Percentiles rank a stretch among this genome's conserved stretches.
Conservation (phyloP, 2,329 filamentous ascomycete species). For the Phyllosticta citriasiana region DNA sequence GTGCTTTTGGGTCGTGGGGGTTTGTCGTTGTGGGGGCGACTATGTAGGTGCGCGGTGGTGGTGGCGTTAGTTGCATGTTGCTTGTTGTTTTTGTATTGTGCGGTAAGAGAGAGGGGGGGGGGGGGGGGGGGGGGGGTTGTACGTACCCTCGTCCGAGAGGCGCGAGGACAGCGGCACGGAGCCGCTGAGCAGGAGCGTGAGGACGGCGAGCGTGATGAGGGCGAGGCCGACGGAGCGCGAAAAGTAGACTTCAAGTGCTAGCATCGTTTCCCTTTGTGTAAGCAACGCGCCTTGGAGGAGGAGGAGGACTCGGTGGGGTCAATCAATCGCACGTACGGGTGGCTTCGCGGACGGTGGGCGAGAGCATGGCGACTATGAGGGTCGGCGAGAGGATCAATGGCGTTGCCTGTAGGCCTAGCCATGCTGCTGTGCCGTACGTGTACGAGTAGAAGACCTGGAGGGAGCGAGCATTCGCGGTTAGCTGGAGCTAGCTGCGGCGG, state of each 20-base stretch:
- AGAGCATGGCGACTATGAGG: slow-evolving; percentile 50
- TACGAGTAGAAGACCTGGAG: slow-evolving; percentile 34
- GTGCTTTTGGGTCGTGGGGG: slow-evolving; percentile 27
- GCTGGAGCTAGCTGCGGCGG: background rate
- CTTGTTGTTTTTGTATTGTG: background rate
- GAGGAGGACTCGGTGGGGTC: background rate
- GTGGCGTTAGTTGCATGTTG: background rate
- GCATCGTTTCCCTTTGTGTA: background rate
- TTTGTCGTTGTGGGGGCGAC: slow-evolving; percentile 25
- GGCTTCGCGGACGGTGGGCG: slow-evolving; percentile 45
- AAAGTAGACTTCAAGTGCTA: slow-evolving; percentile 62
- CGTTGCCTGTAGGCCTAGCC: slow-evolving; percentile 35
- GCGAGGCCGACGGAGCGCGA: slow-evolving; percentile 59
- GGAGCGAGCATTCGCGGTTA: background rate
- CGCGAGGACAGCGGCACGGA: slow-evolving; percentile 54
- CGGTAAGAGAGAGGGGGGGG: background rate
- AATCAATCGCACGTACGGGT: slow-evolving; percentile 33
- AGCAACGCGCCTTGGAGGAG: background rate
- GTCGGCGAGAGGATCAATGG: slow-evolving; percentile 51
- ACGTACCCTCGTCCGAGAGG: slow-evolving; percentile 14
- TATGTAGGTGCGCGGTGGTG: background rate
- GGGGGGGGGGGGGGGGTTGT: background rate
- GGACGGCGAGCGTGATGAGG: slow-evolving; percentile 52
- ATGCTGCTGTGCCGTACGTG: slow-evolving; percentile 34
- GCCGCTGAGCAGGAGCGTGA: slow-evolving; percentile 61